phyloP scores from a whole-genome alignment of 352 stramenopile genomes.

The Pythium grandisporangium region DNA sequence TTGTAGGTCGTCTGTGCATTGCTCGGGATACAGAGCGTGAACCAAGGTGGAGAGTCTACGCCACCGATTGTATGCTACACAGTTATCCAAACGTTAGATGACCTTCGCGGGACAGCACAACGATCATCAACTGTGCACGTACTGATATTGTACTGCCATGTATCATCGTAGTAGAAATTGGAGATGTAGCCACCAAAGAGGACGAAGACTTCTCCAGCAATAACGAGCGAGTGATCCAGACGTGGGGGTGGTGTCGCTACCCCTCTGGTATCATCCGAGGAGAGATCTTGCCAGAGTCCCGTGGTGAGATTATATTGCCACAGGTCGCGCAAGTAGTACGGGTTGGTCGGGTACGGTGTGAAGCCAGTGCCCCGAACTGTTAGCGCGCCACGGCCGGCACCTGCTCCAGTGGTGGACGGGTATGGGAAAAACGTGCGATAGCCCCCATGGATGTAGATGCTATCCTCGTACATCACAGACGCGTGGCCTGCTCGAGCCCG shows the following conservation, averaged over 20 bases:
- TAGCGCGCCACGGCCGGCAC: constrained; percentile 58
- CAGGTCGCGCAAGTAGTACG: constrained; percentile 92
- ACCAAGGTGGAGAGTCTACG: constrained; percentile 87
- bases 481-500: constrained; percentile 80
- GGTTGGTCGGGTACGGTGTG: constrained; percentile 85
- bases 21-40: constrained; percentile 81
- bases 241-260: constrained; percentile 40
- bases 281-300: constrained; percentile 63
- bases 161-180: constrained; percentile 94
- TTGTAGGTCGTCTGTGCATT: constrained; percentile 88
- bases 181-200: constrained; percentile 90
- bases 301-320: constrained; percentile 91
- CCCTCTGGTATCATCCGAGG: constrained; percentile 4
- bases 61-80: constrained; percentile 72
- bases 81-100: neutral
- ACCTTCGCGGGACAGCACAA: neutral
- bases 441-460: constrained; percentile 87
- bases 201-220: constrained; percentile 73
- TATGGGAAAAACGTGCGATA: constrained; percentile 96
- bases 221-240: constrained; percentile 80
- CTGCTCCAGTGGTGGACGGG: constrained; percentile 77
- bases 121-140: no score
- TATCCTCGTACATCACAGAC: constrained; percentile 59
- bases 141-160: constrained; percentile 95
- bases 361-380: constrained; percentile 41